Conservation (phyloP, 1,284 basidiomycete species). For the Microbotryomycetes sp. region DNA sequence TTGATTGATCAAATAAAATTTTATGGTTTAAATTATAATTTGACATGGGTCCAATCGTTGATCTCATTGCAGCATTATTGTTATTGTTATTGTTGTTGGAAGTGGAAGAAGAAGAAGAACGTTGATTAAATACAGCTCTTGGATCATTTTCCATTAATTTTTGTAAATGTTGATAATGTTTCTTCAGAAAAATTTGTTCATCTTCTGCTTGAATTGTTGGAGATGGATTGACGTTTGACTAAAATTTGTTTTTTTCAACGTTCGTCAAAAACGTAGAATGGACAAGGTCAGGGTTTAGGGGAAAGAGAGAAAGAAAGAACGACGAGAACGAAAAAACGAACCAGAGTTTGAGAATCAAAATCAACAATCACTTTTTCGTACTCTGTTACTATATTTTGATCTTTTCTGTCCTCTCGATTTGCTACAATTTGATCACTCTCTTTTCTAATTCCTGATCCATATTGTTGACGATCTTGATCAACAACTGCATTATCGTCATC, state of each 20-base stretch:
- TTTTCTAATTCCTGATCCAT: too few species aligned
- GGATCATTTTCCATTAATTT: constrained; percentile 83
- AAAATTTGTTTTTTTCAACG: background rate
- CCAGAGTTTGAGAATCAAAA: constrained; percentile 36
- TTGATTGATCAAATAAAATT: constrained; percentile 58
- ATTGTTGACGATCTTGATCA: constrained; percentile 45
- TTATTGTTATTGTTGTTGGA: background rate
- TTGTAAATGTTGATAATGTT: constrained; percentile 79
- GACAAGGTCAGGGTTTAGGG: background rate
- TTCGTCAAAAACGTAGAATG: background rate
- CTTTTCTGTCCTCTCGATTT: too few species aligned
- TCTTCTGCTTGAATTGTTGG: constrained; percentile 45
- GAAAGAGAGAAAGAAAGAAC: too few species aligned
- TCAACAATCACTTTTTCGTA: constrained; percentile 45
- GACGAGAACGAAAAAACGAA: constrained; percentile 35
- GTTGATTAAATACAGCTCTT: constrained; percentile 61
- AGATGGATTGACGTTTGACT: background rate
- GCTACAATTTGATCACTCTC: too few species aligned
- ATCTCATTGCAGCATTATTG: constrained; percentile 26
- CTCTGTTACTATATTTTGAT: too few species aligned
- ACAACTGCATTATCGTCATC: constrained; percentile 37
- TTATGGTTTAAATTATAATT: constrained; percentile 76
- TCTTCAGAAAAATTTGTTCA: constrained; percentile 78
- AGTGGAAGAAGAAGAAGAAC: background rate
- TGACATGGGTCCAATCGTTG: constrained; percentile 80